These are phyloP conservation scores for Ustulina deusta DNA, from an alignment of 2,329 filamentous ascomycete genomes.

Conservation along the genomic window DNA sequence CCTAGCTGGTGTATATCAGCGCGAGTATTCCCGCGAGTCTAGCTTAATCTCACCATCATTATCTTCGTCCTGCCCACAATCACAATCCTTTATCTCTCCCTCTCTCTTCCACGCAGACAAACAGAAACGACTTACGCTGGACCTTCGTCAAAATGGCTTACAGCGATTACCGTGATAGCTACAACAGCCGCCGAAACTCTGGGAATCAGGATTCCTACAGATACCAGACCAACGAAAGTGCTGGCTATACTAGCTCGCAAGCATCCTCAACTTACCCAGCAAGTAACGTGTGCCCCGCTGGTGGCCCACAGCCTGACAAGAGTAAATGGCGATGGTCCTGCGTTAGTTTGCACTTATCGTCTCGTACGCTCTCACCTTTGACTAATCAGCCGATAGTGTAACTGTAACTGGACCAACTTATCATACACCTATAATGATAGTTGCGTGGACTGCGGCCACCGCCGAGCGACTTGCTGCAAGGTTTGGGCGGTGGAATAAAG, in stretches of 20 bases:
- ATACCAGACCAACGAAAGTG: neutral
- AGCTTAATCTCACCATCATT: neutral
- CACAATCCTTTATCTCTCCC: neutral
- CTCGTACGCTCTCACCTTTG: neutral
- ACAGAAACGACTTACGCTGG: too few relatives aligned
- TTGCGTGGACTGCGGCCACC: conserved; percentile 35
- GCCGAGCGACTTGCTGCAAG: conserved; percentile 9
- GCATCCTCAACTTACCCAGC: neutral
- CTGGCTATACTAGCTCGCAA: neutral
- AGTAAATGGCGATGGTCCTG: conserved; percentile 44
- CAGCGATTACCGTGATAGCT: neutral
- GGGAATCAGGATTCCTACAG: neutral
- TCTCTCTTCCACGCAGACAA: neutral
- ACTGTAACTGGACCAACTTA: conserved; percentile 34
- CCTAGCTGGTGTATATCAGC: neutral
- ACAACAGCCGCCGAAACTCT: neutral
- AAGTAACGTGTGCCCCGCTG: neutral
- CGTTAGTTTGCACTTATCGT: conserved; percentile 19
- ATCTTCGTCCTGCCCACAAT: too few relatives aligned
- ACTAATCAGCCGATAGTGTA: conserved; percentile 41
- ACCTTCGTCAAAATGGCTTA: neutral
- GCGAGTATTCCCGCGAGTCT: neutral
- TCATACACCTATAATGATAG: conserved; percentile 31
- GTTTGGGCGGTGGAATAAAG: conserved; percentile 31
- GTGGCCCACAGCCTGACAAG: neutral